phyloP scores from a whole-genome alignment of 352 stramenopile genomes.

The Phytophthora syringae region DNA sequence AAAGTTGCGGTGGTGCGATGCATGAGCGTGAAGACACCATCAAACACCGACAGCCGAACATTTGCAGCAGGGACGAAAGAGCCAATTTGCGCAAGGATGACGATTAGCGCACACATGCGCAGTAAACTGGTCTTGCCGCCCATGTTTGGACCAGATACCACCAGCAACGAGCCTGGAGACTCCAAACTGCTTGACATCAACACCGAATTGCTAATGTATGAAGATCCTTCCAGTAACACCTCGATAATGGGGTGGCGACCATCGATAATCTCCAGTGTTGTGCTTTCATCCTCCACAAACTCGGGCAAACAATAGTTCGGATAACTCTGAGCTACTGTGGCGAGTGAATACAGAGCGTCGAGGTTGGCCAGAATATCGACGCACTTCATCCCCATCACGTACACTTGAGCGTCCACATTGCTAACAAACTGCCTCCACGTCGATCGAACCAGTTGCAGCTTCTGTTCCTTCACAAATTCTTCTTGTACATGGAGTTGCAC shows the following conservation, averaged over 20 bases:
- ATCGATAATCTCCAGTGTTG: slow-evolving; percentile 50
- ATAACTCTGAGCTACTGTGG: slow-evolving; percentile 46
- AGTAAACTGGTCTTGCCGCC: slow-evolving; percentile 81
- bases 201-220: slow-evolving; percentile 51
- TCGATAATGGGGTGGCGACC: slow-evolving; percentile 73
- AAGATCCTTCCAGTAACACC: slow-evolving; percentile 32
- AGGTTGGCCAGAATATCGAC: slow-evolving; percentile 57
- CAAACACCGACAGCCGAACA: slow-evolving; percentile 54
- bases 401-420: slow-evolving; percentile 41
- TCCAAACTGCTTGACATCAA: slow-evolving; percentile 19
- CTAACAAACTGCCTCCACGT: slow-evolving; percentile 53
- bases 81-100: slow-evolving; percentile 75
- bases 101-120: slow-evolving; percentile 62
- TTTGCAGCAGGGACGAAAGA: slow-evolving; percentile 59
- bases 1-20: slow-evolving; percentile 32
- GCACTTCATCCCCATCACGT: slow-evolving; percentile 45
- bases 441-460: slow-evolving; percentile 34
- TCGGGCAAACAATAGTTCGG: slow-evolving; percentile 51
- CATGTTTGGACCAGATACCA: slow-evolving; percentile 89
- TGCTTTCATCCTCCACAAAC: slow-evolving; percentile 31
- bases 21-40: slow-evolving; percentile 79
- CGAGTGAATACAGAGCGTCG: slow-evolving; percentile 74
- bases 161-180: slow-evolving; percentile 25
- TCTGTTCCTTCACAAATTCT: slow-evolving; percentile 40
- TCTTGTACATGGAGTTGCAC: slow-evolving; percentile 42